Conservation (phyloP, 2,329 filamentous ascomycete genomes). For the Fusarium pilosicola region DNA sequence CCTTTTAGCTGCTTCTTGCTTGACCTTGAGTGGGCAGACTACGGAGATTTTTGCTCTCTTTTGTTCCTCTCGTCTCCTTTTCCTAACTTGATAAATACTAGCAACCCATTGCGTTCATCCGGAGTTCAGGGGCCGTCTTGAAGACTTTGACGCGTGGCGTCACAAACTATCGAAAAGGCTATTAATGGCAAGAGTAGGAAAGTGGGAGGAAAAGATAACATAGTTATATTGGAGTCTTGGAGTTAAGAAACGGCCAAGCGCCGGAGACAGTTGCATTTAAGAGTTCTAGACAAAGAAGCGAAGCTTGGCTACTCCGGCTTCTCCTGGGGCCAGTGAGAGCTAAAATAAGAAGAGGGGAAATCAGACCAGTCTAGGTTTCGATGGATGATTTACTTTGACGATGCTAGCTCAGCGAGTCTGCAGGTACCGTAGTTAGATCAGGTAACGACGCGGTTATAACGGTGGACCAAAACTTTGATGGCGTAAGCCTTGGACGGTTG, state of each 20-base stretch:
- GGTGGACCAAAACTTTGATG: constrained; percentile 19
- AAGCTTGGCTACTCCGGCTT: not conserved
- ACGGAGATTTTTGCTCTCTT: constrained; percentile 7
- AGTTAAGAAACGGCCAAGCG: not conserved
- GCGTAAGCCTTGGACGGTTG: constrained; percentile 3
- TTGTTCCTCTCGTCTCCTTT: not conserved
- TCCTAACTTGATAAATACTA: constrained; percentile 14
- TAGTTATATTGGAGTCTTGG: not conserved
- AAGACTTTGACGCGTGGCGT: constrained; percentile 16
- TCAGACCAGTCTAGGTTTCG: constrained; percentile 11
- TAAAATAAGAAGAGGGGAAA: constrained; percentile 21
- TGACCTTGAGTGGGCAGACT: not conserved
- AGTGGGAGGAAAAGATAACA: not conserved
- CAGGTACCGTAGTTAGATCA: constrained; percentile 19
- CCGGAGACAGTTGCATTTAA: not conserved
- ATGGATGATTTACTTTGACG: constrained; percentile 10
- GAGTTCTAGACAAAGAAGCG: constrained; percentile 2
- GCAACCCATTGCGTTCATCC: not conserved
- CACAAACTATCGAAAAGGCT: constrained; percentile 13
- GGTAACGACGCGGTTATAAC: constrained; percentile 14
- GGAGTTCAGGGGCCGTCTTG: not conserved
- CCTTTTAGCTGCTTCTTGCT: not conserved
- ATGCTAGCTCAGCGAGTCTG: constrained; percentile 5
- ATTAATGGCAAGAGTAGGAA: not conserved
- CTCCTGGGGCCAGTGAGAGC: not conserved